Base-by-base conservation (phyloP, 305 asterid genomes). In the Salvia sclarea region DNA sequence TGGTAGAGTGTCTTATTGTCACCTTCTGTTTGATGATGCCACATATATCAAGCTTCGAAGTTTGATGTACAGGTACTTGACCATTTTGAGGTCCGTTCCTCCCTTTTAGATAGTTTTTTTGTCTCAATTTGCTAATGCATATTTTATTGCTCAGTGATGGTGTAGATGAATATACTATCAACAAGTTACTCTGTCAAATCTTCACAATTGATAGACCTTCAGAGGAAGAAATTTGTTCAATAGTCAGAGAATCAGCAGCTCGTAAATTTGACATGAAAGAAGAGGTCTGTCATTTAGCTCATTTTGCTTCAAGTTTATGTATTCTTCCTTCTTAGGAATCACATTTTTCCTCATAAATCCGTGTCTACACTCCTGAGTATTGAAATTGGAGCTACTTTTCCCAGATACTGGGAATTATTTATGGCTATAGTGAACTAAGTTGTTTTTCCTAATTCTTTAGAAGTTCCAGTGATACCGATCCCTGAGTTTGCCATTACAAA, bases 261-360 rank as follows among this genome's bases (percentile, higher is more conserved):
- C 97, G 93, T 33, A 88, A 91, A 85, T 91, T 86, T 81, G 99
- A 94, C 83, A 89, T 94, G 91, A 94, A 91, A 83, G 99, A 89
- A 81, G 99, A 94, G 99, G 99, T 94, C 57, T 53, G 74, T 75
- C 77, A 71, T 61, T 16, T 66, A 57, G 60, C 72, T 54, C 40
- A 74, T 78, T 63, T 68, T 69, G 64, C 72, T 62, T 37, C 43
- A 69, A 41, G 13, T 33, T 67, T 68, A 16, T 71, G 56, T 41
- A 50, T 64, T 48, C 50, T 62, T 69, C 56, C 38, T 56, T 56
- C 33, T 41, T 22, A 44, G 20, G 45, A 52, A 49, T 69, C 74
- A 53, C 3, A 53, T 43, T 47, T 68, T 62, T 40, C 37, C 70
- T 33, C 50, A 45, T 37, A 40, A 53, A 37, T 31, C 64, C 33